phyloP scores from a whole-genome alignment of 306 rosid species.

The Rubus idaeus region DNA sequence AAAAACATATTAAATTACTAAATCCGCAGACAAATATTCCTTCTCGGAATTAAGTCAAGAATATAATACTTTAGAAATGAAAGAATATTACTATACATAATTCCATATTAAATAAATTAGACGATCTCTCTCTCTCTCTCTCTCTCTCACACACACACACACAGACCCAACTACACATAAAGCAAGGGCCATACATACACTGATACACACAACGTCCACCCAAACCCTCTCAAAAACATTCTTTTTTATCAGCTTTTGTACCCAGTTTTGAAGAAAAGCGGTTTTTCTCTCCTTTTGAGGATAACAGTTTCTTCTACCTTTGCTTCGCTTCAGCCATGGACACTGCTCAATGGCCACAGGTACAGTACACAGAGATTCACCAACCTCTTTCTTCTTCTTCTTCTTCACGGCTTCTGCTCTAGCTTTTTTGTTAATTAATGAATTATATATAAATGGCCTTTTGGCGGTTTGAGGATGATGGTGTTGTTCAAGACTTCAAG shows the following conservation, averaged over 20 bases:
- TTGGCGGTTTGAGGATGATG: conserved; percentile 16
- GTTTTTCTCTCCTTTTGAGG: conserved; percentile 24
- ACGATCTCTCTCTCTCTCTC: conserved; percentile 22
- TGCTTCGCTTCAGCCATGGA: conserved; percentile 55
- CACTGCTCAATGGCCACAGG: conserved; percentile 87
- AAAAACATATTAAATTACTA: conserved; percentile 15
- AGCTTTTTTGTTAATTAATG: background rate
- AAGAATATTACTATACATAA: conserved; percentile 17
- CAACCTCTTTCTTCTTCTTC: background rate
- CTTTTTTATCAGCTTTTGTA: conserved; percentile 35
- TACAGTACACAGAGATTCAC: conserved; percentile 18
- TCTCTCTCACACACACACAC: conserved; percentile 15
- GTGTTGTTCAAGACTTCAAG: conserved; percentile 29
- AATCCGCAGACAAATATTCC: conserved; percentile 34
- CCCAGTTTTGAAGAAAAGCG: conserved; percentile 27
- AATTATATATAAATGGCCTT: background rate
- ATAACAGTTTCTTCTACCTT: conserved; percentile 18
- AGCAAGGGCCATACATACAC: conserved; percentile 37
- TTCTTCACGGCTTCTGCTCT: background rate
- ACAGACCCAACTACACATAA: conserved; percentile 26
- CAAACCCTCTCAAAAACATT: conserved; percentile 32
- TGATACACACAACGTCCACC: conserved; percentile 39
- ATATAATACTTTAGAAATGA: conserved; percentile 20
- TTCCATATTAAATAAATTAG: background rate
- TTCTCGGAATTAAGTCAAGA: background rate